These are phyloP conservation scores for Sugiyamaella valdiviana DNA, from an alignment of 805 yeast genomes.

Conservation along the genomic window DNA sequence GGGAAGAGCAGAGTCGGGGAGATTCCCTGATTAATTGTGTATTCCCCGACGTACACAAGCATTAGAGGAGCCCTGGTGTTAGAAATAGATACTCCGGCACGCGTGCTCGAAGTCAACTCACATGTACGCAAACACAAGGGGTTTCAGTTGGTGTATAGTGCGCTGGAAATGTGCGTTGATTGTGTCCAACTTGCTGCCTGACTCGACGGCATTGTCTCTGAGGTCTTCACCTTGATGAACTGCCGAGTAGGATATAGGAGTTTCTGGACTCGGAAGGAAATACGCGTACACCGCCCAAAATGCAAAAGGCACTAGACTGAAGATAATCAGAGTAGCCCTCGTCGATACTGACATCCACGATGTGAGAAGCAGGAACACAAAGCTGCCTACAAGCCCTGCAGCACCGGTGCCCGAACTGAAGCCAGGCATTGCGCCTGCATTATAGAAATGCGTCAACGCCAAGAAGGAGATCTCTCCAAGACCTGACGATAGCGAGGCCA, in stretches of 20 bases:
- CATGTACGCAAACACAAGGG: conserved; percentile 50
- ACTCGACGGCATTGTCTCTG: too few relatives aligned
- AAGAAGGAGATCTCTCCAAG: conserved; percentile 86
- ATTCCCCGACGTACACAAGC: conserved; percentile 80
- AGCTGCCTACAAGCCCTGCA: conserved; percentile 81
- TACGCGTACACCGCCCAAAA: conserved; percentile 26
- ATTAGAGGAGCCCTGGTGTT: conserved; percentile 56
- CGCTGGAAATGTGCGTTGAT: neutral
- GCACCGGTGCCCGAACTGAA: conserved; percentile 96
- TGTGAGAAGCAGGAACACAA: conserved; percentile 62
- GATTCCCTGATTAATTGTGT: conserved; percentile 84
- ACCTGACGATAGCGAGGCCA: conserved; percentile 84
- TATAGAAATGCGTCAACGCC: conserved; percentile 76
- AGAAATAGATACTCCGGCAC: neutral
- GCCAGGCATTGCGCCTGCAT: conserved; percentile 60
- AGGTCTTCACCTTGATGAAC: conserved; percentile 3
- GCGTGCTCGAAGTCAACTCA: conserved; percentile 2
- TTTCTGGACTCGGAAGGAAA: conserved; percentile 26
- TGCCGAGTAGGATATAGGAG: neutral
- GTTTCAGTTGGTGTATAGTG: conserved; percentile 26
- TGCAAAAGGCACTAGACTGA: conserved; percentile 38
- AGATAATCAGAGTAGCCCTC: conserved; percentile 48
- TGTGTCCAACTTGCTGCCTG: neutral
- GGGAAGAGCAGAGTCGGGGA: conserved; percentile 85
- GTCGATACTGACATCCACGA: conserved; percentile 57